Conservation (phyloP, 345 rosid species). For the Cardamine resedifolia region DNA sequence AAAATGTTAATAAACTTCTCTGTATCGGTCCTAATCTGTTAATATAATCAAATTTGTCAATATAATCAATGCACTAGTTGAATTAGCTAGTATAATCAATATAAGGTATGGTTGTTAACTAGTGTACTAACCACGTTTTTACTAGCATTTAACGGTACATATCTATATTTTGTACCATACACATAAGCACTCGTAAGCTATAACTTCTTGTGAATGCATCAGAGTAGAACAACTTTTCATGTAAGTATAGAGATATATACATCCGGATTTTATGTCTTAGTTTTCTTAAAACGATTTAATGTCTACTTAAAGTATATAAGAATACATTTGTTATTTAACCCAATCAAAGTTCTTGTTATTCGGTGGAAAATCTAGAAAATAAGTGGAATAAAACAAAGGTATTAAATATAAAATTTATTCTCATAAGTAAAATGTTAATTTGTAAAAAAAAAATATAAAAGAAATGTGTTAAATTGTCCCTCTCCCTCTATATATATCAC, state of each 20-base stretch:
- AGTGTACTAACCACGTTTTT: background rate
- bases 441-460: too few relatives aligned
- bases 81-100: background rate
- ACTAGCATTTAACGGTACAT: background rate
- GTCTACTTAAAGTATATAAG: background rate
- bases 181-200: too few relatives aligned
- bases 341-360: background rate
- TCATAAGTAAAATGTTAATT: background rate
- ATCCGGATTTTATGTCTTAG: background rate
- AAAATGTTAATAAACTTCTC: background rate
- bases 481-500: background rate
- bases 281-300: too few relatives aligned
- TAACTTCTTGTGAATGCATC: too few relatives aligned
- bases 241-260: background rate
- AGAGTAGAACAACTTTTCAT: background rate
- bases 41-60: background rate
- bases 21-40: background rate
- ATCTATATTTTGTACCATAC: too few relatives aligned
- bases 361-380: background rate
- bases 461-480: background rate
- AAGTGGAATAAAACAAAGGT: background rate
- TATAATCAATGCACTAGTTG: background rate
- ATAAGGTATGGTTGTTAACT: too few relatives aligned
- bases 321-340: background rate
- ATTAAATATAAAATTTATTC: background rate